A percentile compares a stretch with the other conserved stretches of the same genome.
phyloP scores from a whole-genome alignment of 371 early-diverging fungal species.

The Ordospora colligata region DNA sequence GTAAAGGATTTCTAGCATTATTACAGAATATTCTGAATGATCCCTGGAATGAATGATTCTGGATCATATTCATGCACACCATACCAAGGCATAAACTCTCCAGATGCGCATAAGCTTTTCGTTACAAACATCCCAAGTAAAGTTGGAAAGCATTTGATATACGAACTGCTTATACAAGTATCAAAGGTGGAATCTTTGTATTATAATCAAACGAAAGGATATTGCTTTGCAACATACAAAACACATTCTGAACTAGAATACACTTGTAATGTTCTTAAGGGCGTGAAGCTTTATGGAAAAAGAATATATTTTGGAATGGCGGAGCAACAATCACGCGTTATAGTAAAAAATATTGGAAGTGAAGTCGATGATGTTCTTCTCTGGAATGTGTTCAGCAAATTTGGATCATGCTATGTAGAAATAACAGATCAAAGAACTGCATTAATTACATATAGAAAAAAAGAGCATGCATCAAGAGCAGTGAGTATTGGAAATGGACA shows the following conservation, averaged over 20 bases:
- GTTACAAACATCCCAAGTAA: conserved; percentile 10
- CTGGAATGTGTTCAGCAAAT: background rate
- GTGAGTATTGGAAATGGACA: background rate
- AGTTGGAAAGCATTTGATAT: background rate
- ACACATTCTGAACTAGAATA: background rate
- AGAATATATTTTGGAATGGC: background rate
- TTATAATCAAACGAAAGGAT: background rate
- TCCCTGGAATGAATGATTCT: background rate
- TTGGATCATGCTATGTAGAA: background rate
- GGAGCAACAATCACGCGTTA: background rate
- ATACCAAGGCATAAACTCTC: background rate
- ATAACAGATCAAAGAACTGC: background rate
- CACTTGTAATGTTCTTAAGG: background rate
- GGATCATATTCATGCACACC: background rate
- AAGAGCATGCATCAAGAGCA: background rate
- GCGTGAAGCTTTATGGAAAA: conserved; percentile 10
- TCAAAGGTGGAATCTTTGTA: background rate
- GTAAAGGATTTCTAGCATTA: conserved; percentile 8
- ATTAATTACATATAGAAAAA: background rate
- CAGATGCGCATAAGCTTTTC: conserved; percentile 2
- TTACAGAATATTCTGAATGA: background rate
- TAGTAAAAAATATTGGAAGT: background rate
- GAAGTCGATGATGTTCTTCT: background rate
- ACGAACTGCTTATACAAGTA: conserved; percentile 22
- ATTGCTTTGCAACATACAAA: conserved; percentile 10